Base-by-base conservation (phyloP, 345 rosid genomes). In the Eucalyptus shirleyi region DNA sequence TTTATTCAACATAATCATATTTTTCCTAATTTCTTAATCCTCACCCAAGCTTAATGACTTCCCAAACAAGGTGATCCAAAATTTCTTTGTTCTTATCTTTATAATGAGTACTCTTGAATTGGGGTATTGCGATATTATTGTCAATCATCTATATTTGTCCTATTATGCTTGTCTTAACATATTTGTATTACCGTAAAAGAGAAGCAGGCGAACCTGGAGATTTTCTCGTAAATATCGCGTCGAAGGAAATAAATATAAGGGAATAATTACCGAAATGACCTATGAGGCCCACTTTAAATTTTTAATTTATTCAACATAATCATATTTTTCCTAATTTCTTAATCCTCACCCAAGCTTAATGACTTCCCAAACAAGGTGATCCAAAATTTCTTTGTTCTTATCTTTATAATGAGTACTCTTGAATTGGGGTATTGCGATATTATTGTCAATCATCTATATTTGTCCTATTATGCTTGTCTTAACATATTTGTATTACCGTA, bases 391-490 rank as follows among this genome's bases (percentile, higher is more conserved):
- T 13, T 62, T 12, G 0, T 62, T 30, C 34, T 60, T 12, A 18
- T 53, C 56, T 53, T 53, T 53, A 62, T 30, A 0, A 1, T 62
- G 69, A 2, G 4, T 28, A 13, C 34, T 30, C 16, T 4, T 62
- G 34, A 30, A 62, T 13, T 62, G 69, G 69, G 9, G 2, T 62
- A 62, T 28, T 6, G 17, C 0, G 17, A 30, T 1, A 53, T 53
- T 53, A 30, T 62, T 6, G 18, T 30, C 18, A 62, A 62, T 62
- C 18, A 30, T 6, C 34, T 30, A 60, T 60, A 0, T 60, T 60
- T 2, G n/a, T 0, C 26, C n/a, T 5, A 26, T 60, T 26, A 26
- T 0, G 3, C 2, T 30, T 4, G 0, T 30, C 34, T 62, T 3
- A 2, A 13, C 18, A 30, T 26, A 30, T 12, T 13, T 30, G 8